Evolutionary conservation across 192 early-diverging fungal genomes (phyloP), one percentile per base, ranked within the genome.

Genomic region (Linnemannia zychae): DNA sequence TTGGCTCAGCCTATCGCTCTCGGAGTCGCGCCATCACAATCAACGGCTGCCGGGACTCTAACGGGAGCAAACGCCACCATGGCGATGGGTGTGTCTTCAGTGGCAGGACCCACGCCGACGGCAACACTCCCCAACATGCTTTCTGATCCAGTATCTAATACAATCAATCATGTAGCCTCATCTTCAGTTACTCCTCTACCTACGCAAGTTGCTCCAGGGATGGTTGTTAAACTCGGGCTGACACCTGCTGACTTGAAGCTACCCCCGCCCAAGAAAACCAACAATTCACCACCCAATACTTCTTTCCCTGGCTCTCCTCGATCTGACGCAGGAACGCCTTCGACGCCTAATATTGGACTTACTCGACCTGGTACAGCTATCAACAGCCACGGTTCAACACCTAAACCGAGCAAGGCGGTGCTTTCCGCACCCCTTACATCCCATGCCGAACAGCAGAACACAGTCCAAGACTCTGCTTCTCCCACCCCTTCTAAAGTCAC

Each of bases 211-310:
- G 57, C 15, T 12, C 57, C 57, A 6, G 57, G 71, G 4, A 74
- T 65, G 31, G 50, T 74, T 9, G 76, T 76, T 22, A 84, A 84
- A 33, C 67, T 63, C 52, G 82, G 77, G 36, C 44, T 84, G 7
- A 84, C 82, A 3, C 60, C 82, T 15, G 82, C 82, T 2, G 82
- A 84, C 72, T 77, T 84, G 0, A 84, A 84, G 68, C 38, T 84
- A 24, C 82, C 82, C 0, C 82, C 82, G 6, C 82, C 77, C 2
- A 84, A 47, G 48, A 84, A 75, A 47, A 12, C 72, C 4, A 84
- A 79, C 34, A 84, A 67, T 36, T 84, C 82, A 9, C 82, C 82
- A 7, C 82, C 82, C 36, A 84, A 38, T 28, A 71, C 50, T 2
- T 47, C 49, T 20, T 84, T 84, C 18, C 76, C 82, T 15, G 50